phyloP scores from a whole-genome alignment of 192 early-diverging fungal species.

The Coemansia sp. region DNA sequence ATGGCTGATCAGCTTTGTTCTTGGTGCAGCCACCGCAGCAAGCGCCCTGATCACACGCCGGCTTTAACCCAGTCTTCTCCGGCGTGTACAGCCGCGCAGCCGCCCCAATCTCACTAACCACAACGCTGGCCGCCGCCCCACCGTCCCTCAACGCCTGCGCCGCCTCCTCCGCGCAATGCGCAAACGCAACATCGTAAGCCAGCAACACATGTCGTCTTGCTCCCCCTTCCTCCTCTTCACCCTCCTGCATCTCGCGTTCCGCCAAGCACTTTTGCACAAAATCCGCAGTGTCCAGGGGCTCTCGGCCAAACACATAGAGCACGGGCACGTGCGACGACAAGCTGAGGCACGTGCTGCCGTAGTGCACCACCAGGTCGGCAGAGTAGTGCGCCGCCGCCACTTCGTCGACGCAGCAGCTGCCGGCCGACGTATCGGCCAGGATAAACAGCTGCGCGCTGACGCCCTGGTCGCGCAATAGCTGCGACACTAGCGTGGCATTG shows the following conservation, averaged over 20 bases:
- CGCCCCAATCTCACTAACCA: conserved; percentile 6
- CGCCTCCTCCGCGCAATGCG: conserved; percentile 55
- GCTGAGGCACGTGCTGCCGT: conserved; percentile 88
- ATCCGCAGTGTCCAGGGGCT: conserved; percentile 62
- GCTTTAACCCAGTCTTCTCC: neutral
- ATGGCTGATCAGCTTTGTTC: neutral
- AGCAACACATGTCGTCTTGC: conserved; percentile 57
- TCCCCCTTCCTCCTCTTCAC: conserved; percentile 40
- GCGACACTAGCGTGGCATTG: conserved; percentile 65
- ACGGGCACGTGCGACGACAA: conserved; percentile 80
- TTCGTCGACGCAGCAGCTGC: conserved; percentile 97
- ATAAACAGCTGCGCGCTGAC: conserved; percentile 59
- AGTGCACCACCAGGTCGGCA: conserved; percentile 92
- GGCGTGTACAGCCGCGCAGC: conserved; percentile 15
- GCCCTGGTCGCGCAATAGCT: conserved; percentile 51
- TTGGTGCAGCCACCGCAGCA: conserved; percentile 2
- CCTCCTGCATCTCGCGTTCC: too few species aligned
- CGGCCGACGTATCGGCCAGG: conserved; percentile 94
- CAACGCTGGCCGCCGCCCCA: neutral
- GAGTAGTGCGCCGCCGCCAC: conserved; percentile 88
- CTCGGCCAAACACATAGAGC: conserved; percentile 81
- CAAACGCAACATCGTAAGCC: conserved; percentile 74
- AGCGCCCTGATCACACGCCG: neutral
- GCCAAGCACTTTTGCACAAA: conserved; percentile 53
- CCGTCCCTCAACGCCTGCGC: neutral